Evolutionary conservation across 495 filamentous ascomycete species (phyloP).

Genomic region (Lophium mytilinum): DNA sequence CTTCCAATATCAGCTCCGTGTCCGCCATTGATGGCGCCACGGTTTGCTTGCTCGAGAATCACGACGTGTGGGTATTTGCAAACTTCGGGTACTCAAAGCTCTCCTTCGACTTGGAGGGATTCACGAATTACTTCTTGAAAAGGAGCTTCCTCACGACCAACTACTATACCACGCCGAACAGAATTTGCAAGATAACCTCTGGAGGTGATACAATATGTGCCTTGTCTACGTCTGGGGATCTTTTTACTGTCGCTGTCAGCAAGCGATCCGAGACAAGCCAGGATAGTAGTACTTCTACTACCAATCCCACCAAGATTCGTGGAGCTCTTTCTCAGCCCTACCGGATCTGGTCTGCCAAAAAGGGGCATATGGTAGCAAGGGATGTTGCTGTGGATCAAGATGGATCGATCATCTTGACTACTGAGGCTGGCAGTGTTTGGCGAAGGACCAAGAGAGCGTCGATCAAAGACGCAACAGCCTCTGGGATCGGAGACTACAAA

Average conservation of each 20-base stretch:
- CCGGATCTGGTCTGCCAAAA: conserved; percentile 74
- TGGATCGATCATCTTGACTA: conserved; percentile 91
- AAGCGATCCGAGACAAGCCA: conserved; percentile 51
- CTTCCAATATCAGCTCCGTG: conserved; percentile 64
- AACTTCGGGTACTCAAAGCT: conserved; percentile 88
- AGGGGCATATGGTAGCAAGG: conserved; percentile 72
- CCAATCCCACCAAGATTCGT: conserved; percentile 79
- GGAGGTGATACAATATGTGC: conserved; percentile 88
- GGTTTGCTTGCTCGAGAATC: conserved; percentile 71
- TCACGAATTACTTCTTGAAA: conserved; percentile 57
- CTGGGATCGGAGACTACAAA: conserved; percentile 43
- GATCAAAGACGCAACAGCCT: conserved; percentile 59
- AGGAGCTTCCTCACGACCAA: conserved; percentile 58
- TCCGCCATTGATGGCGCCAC: conserved; percentile 90
- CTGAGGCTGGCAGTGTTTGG: conserved; percentile 87
- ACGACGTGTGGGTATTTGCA: conserved; percentile 85
- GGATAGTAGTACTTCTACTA: conserved; percentile 61
- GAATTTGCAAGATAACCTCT: conserved; percentile 65
- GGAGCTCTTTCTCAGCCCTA: conserved; percentile 65
- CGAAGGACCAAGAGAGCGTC: conserved; percentile 71
- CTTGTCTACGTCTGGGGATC: conserved; percentile 70
- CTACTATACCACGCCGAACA: conserved; percentile 55
- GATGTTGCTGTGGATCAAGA: conserved; percentile 87
- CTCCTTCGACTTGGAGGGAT: conserved; percentile 66
- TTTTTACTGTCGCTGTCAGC: conserved; percentile 71